These are phyloP conservation scores for Trametes coccinea DNA, from an alignment of 768 basidiomycete genomes.

Conservation along the genomic window DNA sequence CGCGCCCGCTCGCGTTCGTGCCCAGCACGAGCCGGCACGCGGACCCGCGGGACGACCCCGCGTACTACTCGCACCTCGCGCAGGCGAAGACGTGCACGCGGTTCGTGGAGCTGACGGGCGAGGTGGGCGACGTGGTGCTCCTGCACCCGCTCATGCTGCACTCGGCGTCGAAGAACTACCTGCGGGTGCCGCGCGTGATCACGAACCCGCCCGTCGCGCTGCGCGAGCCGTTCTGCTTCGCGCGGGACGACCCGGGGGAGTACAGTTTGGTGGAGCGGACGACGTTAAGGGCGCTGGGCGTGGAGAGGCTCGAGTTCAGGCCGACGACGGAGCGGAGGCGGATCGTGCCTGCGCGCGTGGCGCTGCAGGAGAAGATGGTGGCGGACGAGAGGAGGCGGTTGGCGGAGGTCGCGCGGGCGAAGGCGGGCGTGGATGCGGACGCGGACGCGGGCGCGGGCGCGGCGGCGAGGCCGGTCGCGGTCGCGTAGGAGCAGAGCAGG, in stretches of 20 bases:
- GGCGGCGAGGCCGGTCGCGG: constrained; percentile 10
- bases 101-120: constrained; percentile 59
- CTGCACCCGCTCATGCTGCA: constrained; percentile 68
- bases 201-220: constrained; percentile 65
- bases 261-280: constrained; percentile 62
- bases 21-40: constrained; percentile 43
- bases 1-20: constrained; percentile 46
- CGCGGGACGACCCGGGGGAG: constrained; percentile 43
- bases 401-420: constrained; percentile 18
- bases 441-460: neutral
- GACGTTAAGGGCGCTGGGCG: constrained; percentile 54
- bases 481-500: constrained; percentile 9
- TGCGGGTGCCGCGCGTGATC: constrained; percentile 58
- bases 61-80: constrained; percentile 46
- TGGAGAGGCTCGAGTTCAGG: constrained; percentile 46
- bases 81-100: constrained; percentile 41
- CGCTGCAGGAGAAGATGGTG: constrained; percentile 47
- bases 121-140: constrained; percentile 63
- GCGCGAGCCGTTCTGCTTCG: constrained; percentile 55
- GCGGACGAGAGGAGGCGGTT: constrained; percentile 50
- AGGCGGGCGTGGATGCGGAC: neutral
- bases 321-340: constrained; percentile 47
- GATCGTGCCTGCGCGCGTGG: constrained; percentile 48
- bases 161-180: constrained; percentile 59
- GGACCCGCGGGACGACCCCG: constrained; percentile 41